Evolutionary conservation across 2,329 filamentous ascomycete genomes (phyloP).

Genomic region (Aspergillus nomiae): DNA sequence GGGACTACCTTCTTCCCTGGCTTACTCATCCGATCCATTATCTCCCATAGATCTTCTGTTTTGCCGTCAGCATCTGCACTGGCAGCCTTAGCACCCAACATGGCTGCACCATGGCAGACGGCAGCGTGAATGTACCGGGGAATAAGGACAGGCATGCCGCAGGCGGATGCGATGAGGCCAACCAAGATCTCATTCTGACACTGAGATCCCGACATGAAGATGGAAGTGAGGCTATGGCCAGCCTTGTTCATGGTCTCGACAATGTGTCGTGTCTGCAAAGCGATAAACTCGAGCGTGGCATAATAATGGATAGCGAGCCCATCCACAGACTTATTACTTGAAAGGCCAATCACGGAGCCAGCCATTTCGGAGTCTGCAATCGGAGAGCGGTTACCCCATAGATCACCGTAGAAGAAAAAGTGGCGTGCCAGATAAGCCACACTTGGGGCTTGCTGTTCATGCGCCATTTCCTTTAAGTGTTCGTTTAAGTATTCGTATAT

Average conservation of each 20-base stretch:
- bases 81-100: slow-evolving; percentile 97
- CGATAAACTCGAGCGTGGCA: slow-evolving; percentile 96
- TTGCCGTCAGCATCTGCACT: slow-evolving; percentile 74
- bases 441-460: slow-evolving; percentile 69
- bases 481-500: slow-evolving; percentile 95
- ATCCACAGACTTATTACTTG: slow-evolving; percentile 82
- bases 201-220: slow-evolving; percentile 98
- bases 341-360: slow-evolving; percentile 83
- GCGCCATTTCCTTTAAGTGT: slow-evolving; percentile 75
- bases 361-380: slow-evolving; percentile 93
- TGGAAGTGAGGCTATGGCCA: slow-evolving; percentile 83
- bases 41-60: slow-evolving; percentile 87
- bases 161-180: slow-evolving; percentile 85
- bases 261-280: slow-evolving; percentile 94
- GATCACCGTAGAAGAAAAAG: slow-evolving; percentile 97
- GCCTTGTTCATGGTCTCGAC: slow-evolving; percentile 89
- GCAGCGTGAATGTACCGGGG: slow-evolving; percentile 93
- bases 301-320: slow-evolving; percentile 92
- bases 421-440: slow-evolving; percentile 87
- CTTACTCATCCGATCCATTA: slow-evolving; percentile 98
- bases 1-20: slow-evolving; percentile 82
- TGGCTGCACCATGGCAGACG: slow-evolving; percentile 96
- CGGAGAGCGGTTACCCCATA: slow-evolving; percentile 95
- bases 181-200: slow-evolving; percentile 95
- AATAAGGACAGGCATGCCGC: slow-evolving; percentile 89